Evolutionary conservation across 176 grass and related monocot genomes (phyloP), one percentile per base, ranked within the genome.

Genomic region (Oryza longistaminata): DNA sequence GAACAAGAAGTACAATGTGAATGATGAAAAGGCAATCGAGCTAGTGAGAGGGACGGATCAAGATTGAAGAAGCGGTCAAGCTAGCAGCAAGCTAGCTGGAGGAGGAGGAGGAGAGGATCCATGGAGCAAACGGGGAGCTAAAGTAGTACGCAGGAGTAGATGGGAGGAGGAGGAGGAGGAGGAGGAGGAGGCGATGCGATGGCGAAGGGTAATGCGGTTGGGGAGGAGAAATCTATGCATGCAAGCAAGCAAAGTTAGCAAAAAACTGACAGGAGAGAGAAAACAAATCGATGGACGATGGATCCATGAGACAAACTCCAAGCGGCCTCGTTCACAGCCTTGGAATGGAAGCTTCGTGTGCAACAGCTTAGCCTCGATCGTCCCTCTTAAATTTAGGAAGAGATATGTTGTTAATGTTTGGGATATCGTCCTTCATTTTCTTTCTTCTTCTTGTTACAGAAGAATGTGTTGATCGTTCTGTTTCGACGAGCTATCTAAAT

Each of bases 211-310:
- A 27, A 24, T 74, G 71, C 77, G 70, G 81, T 70, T 84, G 77
- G 60, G 82, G 68, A 92, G 83, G 87, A 89, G 69, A 73, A 77
- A 73, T 86, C 79, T 81, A 71, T 82, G 82, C 82, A 89, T 88
- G 81, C 81, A 66, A 74, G 62, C 62, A 74, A 80, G 82, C 90
- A 91, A 81, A 83, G 79, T 87, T 88, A 91, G 86, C 90, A 88
- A 88, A 88, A 88, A 88, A 91, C 73, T 29, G 61, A 72, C 58
- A 68, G 78, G 81, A 81, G 85, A 80, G 82, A 87, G 81, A 87
- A 88, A 82, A 45, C 70, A 11, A 89, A 85, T 89, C 87, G 27
- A 27, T 27, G 27, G 27, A 27, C 2, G 45, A 81, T 52, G 43
- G 4, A 50, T 52, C 65, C 13, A 16, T 11, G 4, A 34, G 4